Conservation (phyloP, 139 green algal genomes). For the Volvox reticuliferus region DNA sequence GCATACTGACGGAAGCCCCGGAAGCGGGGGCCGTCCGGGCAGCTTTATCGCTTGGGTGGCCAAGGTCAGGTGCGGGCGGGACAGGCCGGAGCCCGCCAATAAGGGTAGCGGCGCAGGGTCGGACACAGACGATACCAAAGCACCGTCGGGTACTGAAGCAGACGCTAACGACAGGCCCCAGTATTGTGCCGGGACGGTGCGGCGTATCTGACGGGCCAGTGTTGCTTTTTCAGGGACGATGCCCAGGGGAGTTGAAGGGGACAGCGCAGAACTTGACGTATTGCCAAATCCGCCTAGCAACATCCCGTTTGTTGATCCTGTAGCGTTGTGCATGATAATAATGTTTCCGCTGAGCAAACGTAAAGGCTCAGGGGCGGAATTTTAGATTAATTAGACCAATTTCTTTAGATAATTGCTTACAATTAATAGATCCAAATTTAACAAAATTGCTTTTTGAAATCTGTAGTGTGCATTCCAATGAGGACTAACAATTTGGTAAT, state of each 20-base stretch:
- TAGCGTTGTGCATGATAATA: no score
- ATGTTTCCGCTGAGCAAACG: no score
- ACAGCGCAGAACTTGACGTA: not conserved
- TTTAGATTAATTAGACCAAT: no score
- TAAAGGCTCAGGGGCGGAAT: no score
- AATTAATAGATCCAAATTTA: no score
- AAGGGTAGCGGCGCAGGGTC: slow-evolving; percentile 74
- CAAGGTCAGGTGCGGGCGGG: slow-evolving; percentile 77
- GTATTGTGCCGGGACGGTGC: slow-evolving; percentile 75
- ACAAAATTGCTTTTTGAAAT: no score
- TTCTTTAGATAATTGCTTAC: no score
- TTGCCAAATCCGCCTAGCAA: not conserved
- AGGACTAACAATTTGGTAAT: no score
- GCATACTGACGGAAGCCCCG: slow-evolving; percentile 67
- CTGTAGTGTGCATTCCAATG: no score
- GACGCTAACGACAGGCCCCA: slow-evolving; percentile 69
- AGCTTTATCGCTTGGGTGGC: slow-evolving; percentile 73
- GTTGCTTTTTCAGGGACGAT: slow-evolving; percentile 73
- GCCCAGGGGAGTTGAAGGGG: not conserved
- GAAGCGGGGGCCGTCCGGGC: slow-evolving; percentile 41
- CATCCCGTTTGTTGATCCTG: not conserved
- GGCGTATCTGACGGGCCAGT: slow-evolving; percentile 60
- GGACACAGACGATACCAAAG: slow-evolving; percentile 57
- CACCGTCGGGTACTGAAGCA: slow-evolving; percentile 62
- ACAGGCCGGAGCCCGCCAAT: slow-evolving; percentile 67